Conservation (phyloP, 139 green algal genomes). For the Diplosphaera chodatii region DNA sequence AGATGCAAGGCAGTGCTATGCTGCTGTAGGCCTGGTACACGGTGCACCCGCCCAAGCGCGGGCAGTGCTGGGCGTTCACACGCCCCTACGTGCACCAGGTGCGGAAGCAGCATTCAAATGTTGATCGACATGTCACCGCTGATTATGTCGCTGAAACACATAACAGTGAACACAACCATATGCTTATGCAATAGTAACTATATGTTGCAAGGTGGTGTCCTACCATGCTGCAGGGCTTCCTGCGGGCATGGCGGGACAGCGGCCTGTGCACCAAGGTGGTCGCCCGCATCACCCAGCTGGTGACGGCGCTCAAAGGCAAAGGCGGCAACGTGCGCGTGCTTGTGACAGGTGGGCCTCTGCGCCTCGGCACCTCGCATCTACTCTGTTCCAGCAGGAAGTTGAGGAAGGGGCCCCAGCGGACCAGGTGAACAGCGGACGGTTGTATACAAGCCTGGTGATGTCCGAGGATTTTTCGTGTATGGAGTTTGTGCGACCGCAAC, state of each 20-base stretch:
- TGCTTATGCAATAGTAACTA: too few relatives aligned
- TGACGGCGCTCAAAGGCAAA: background rate
- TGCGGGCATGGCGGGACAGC: background rate
- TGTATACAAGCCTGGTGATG: too few relatives aligned
- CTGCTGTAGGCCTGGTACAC: slow-evolving; percentile 15
- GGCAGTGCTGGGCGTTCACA: background rate
- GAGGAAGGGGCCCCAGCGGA: too few relatives aligned
- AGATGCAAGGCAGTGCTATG: background rate
- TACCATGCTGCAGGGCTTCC: background rate
- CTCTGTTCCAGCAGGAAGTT: too few relatives aligned
- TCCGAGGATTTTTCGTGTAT: too few relatives aligned
- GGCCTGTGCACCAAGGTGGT: background rate
- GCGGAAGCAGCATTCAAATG: too few relatives aligned
- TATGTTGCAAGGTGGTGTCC: too few relatives aligned
- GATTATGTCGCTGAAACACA: too few relatives aligned
- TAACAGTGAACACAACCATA: background rate
- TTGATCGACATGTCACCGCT: too few relatives aligned
- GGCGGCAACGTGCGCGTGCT: background rate
- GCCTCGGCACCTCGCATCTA: too few relatives aligned
- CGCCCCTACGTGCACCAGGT: slow-evolving; percentile 5
- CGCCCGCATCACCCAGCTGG: background rate
- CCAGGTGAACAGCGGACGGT: too few relatives aligned
- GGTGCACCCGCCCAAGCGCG: slow-evolving; percentile 13
- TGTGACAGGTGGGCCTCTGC: background rate
- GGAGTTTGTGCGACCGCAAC: too few relatives aligned